These are phyloP conservation scores for Penicillium capsulatum DNA, from an alignment of 2,329 filamentous ascomycete species.

Conservation along the genomic window DNA sequence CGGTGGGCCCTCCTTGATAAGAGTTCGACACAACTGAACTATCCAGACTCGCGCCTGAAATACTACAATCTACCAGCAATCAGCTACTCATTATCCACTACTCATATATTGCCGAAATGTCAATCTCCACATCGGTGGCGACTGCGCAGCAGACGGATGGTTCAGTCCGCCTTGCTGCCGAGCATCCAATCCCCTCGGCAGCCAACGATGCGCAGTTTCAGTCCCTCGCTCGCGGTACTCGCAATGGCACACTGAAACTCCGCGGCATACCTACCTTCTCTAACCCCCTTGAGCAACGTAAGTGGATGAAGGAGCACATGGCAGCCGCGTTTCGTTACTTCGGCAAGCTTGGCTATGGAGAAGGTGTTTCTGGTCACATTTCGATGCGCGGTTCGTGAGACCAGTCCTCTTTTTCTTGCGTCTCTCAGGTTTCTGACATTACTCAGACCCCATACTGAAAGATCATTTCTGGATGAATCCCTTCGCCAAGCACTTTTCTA, in stretches of 20 bases:
- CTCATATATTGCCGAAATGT: slow-evolving; percentile 14
- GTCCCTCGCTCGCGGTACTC: slow-evolving; percentile 34
- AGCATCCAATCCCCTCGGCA: slow-evolving; percentile 22
- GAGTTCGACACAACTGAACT: slow-evolving; percentile 1
- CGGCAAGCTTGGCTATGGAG: slow-evolving; percentile 39
- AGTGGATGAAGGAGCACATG: slow-evolving; percentile 52
- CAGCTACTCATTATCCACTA: too few species aligned
- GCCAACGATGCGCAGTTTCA: slow-evolving; percentile 31
- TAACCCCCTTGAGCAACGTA: slow-evolving; percentile 44
- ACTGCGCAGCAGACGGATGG: slow-evolving; percentile 14
- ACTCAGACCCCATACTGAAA: slow-evolving; percentile 33
- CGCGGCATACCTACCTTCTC: slow-evolving; percentile 39
- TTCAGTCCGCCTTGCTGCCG: slow-evolving; percentile 18
- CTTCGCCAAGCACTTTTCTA: slow-evolving; percentile 39
- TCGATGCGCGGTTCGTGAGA: slow-evolving; percentile 33
- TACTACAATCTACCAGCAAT: too few species aligned
- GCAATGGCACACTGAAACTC: slow-evolving; percentile 35
- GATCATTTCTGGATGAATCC: slow-evolving; percentile 43
- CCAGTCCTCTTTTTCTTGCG: neutral
- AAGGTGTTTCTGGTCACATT: slow-evolving; percentile 43
- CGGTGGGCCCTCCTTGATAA: slow-evolving; percentile 17
- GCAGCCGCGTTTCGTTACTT: slow-evolving; percentile 42
- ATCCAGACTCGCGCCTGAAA: too few species aligned
- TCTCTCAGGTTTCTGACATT: neutral
- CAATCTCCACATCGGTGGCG: slow-evolving; percentile 13